Conservation (phyloP, 306 rosid species). For the Astragalus glycyphyllos region DNA sequence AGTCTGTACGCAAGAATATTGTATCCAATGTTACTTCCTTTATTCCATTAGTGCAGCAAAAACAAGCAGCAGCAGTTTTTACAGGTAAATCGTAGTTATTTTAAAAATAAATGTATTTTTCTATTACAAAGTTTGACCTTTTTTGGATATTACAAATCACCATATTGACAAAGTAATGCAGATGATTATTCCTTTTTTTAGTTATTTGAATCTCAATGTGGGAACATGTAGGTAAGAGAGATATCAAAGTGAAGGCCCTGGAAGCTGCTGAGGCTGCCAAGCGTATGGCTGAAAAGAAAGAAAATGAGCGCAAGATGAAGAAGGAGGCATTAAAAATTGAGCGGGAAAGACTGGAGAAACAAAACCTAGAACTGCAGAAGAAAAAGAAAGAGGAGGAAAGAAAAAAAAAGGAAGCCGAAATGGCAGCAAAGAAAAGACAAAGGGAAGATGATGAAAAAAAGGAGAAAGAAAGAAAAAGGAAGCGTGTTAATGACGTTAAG, state of each 20-base stretch:
- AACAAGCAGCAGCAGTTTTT: constrained; percentile 75
- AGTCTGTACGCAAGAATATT: constrained; percentile 63
- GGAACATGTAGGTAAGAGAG: constrained; percentile 77
- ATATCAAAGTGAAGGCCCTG: constrained; percentile 82
- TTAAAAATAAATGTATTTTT: constrained; percentile 25
- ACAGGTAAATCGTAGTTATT: constrained; percentile 61
- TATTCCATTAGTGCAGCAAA: constrained; percentile 92
- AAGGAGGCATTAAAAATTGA: constrained; percentile 76
- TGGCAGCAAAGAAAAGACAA: constrained; percentile 82
- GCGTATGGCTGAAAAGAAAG: constrained; percentile 81
- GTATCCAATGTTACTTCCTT: constrained; percentile 81
- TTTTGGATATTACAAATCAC: constrained; percentile 22
- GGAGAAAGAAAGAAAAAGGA: constrained; percentile 80
- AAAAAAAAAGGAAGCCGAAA: constrained; percentile 73
- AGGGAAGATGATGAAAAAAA: constrained; percentile 83
- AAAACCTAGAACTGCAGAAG: constrained; percentile 71
- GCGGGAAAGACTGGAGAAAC: constrained; percentile 74
- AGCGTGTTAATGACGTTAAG: constrained; percentile 69
- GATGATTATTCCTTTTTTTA: constrained; percentile 21
- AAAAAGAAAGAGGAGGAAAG: constrained; percentile 76
- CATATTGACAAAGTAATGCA: not conserved
- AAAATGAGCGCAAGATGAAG: constrained; percentile 88
- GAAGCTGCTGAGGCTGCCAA: constrained; percentile 91
- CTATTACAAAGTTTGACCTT: constrained; percentile 9
- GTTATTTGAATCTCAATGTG: constrained; percentile 38